A percentile compares a stretch with the other conserved stretches of the same genome.
Evolutionary conservation across 164 flowering plant species (phyloP).

Genomic region (Echeveria elegans): DNA sequence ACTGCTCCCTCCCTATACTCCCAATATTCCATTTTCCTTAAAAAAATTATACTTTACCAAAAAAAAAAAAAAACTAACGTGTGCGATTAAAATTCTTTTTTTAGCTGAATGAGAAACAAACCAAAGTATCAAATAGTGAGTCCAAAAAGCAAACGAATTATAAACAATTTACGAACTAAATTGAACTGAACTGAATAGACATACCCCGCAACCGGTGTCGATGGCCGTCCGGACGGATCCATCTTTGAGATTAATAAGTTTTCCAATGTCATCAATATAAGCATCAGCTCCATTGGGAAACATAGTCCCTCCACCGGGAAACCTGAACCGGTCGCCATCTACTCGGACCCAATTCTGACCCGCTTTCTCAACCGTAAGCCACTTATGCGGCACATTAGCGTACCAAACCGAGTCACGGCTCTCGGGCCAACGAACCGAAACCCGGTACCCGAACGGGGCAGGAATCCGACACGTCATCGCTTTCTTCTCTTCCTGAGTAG

Average conservation of each 20-base stretch:
- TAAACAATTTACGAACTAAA: not conserved
- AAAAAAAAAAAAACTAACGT: too few species aligned
- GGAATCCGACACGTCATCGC: constrained; percentile 54
- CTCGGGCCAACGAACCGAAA: constrained; percentile 77
- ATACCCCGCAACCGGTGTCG: constrained; percentile 97
- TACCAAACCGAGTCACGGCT: constrained; percentile 73
- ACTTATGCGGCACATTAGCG: constrained; percentile 78
- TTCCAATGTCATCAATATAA: constrained; percentile 73
- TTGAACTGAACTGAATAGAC: constrained; percentile 14
- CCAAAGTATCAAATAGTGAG: not conserved
- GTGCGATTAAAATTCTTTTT: too few species aligned
- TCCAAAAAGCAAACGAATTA: too few species aligned
- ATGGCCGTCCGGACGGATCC: constrained; percentile 90
- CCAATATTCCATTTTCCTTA: too few species aligned
- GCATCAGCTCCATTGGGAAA: constrained; percentile 80
- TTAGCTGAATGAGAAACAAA: not conserved
- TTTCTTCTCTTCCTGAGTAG: constrained; percentile 20
- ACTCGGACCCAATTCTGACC: constrained; percentile 80
- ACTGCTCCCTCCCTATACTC: not conserved
- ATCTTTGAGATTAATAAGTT: constrained; percentile 49
- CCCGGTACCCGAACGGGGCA: constrained; percentile 64
- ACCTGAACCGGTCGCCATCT: constrained; percentile 57
- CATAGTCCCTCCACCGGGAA: constrained; percentile 99
- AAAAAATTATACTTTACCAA: too few species aligned
- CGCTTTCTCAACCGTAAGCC: constrained; percentile 72